Evolutionary conservation across 352 stramenopile genomes (phyloP).

Genomic region (Aphanomyces invadans): DNA sequence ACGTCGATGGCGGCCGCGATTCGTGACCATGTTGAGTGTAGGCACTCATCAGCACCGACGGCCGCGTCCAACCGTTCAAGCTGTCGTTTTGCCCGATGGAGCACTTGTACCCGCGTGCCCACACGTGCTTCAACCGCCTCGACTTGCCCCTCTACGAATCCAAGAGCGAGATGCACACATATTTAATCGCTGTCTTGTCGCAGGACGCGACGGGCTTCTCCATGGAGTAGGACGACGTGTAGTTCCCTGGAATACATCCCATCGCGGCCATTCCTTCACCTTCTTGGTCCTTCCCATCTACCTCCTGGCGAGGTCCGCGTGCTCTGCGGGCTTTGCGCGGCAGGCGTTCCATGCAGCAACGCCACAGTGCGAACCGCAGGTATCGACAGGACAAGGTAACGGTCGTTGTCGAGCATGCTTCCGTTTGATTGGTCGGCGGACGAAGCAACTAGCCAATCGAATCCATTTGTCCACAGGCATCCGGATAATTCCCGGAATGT

Average conservation of each 20-base stretch:
- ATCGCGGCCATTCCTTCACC: too few species aligned
- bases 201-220: constrained; percentile 13
- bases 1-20: not conserved
- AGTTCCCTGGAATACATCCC: not conserved
- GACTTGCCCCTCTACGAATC: constrained; percentile 68
- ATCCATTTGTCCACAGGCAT: too few species aligned
- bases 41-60: constrained; percentile 73
- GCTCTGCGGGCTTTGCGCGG: too few species aligned
- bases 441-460: too few species aligned
- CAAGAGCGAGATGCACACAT: constrained; percentile 59
- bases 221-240: constrained; percentile 11
- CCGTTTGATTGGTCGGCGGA: too few species aligned
- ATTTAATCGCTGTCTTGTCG: constrained; percentile 45
- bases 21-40: constrained; percentile 12
- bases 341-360: too few species aligned
- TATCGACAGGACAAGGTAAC: too few species aligned
- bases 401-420: too few species aligned
- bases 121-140: constrained; percentile 82
- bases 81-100: constrained; percentile 56
- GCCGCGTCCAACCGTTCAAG: constrained; percentile 67
- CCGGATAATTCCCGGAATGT: too few species aligned
- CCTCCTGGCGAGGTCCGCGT: too few species aligned
- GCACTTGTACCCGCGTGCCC: constrained; percentile 70
- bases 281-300: too few species aligned
- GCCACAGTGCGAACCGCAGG: too few species aligned